phyloP scores from a whole-genome alignment of 2,329 filamentous ascomycete species.

The Curvularia sp. region DNA sequence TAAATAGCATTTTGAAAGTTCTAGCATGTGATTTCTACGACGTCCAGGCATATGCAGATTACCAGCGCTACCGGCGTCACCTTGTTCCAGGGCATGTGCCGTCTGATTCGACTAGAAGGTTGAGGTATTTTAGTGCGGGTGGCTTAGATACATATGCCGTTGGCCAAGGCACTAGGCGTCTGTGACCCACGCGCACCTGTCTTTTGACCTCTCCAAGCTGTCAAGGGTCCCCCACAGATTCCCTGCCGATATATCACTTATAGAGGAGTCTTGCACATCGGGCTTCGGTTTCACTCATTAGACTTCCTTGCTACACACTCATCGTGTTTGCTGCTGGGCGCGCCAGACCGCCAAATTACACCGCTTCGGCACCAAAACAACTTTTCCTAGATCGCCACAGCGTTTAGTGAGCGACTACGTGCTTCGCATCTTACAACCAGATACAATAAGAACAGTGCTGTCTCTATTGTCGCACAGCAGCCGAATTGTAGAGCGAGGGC shows the following conservation, averaged over 20 bases:
- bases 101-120: neutral
- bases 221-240: neutral
- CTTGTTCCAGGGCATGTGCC: constrained; percentile 18
- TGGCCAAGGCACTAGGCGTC: constrained; percentile 23
- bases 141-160: constrained; percentile 12
- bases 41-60: constrained; percentile 35
- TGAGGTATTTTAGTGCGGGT: constrained; percentile 13
- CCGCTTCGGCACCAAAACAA: neutral
- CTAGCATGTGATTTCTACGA: constrained; percentile 26
- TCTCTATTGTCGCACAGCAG: neutral
- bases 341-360: constrained; percentile 2
- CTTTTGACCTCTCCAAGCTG: constrained; percentile 9
- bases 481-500: neutral
- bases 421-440: neutral
- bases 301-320: neutral
- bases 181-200: constrained; percentile 11
- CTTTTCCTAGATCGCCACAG: neutral
- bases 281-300: neutral
- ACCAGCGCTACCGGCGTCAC: constrained; percentile 24
- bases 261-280: neutral
- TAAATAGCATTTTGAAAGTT: constrained; percentile 41
- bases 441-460: neutral
- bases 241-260: neutral
- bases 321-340: neutral
- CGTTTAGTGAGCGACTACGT: neutral